These are phyloP conservation scores for Cornus suecica DNA, from an alignment of 148 eudicot species.

Conservation along the genomic window DNA sequence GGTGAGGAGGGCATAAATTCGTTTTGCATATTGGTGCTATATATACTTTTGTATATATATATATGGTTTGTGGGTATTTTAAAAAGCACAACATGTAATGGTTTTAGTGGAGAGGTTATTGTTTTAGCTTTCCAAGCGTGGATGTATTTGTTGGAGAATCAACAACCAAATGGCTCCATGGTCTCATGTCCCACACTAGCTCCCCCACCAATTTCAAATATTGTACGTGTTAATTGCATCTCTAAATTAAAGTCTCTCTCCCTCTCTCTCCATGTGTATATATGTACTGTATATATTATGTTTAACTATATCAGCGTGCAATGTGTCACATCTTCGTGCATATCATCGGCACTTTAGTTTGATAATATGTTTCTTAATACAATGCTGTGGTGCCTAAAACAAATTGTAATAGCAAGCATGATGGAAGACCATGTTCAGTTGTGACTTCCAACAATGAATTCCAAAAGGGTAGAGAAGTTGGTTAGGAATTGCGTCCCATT, in stretches of 20 bases:
- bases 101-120: constrained; percentile 11
- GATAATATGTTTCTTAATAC: not conserved
- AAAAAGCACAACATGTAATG: not conserved
- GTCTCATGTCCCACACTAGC: constrained; percentile 41
- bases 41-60: not conserved
- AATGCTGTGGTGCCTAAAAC: not conserved
- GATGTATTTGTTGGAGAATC: constrained; percentile 82
- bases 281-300: not conserved
- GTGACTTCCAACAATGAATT: not conserved
- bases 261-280: too few species aligned
- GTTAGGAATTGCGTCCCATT: too few species aligned
- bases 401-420: not conserved
- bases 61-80: constrained; percentile 6
- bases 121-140: constrained; percentile 79
- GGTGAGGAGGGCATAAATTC: constrained; percentile 6
- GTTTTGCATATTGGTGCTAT: constrained; percentile 8
- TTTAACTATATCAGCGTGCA: not conserved
- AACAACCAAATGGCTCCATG: constrained; percentile 61
- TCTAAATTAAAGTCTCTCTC: not conserved
- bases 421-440: not conserved
- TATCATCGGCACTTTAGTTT: not conserved
- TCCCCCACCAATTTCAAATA: constrained; percentile 21
- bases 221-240: not conserved
- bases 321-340: not conserved
- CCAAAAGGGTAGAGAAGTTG: not conserved